Base-by-base conservation (phyloP, 345 rosid species). In the Anastatica hierochuntica region DNA sequence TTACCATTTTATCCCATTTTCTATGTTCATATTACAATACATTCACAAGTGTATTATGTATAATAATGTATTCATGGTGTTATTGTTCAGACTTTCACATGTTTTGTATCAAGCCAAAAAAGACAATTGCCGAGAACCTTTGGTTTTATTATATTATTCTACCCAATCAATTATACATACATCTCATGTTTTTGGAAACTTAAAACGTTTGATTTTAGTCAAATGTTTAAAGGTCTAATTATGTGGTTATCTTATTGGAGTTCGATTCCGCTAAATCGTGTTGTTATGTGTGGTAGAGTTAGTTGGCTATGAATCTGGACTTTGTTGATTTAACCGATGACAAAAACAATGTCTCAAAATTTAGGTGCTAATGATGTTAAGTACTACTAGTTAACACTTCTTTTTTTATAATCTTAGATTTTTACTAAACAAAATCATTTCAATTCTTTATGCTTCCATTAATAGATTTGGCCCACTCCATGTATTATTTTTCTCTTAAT, bases 61-160 rank as follows among this genome's bases (percentile, higher is more conserved):
- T n/a, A n/a, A n/a, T 9, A 26, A 43, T 55, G 16, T 19, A 30
- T 35, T 21, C 37, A 19, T 65, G 9, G 23, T 49, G 10, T 58
- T 24, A 3, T 4, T 51, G 53, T 29, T 58, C 63, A 66, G 71
- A 42, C 43, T 43, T 36, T 53, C 66, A 60, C 72, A 60, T 67
- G 66, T 60, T 60, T 34, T 53, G 40, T 17, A 53, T 14, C 50
- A 60, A 53, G 33, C 66, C 72, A 46, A 60, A 67, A 24, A 45
- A 16, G 38, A 60, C 66, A 53, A 67, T 30, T 53, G 50, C 61
- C 27, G 44, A 46, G 45, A 49, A 39, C 52, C 31, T 53, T 59
- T n/a, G 55, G 51, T 31, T 46, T 50, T 50, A 49, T 65, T 43
- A 50, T 23, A 24, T 23, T 56, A 64, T 56, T 17, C 1, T 64